Conservation (phyloP, 371 early-diverging fungal genomes). For the Haplosporangium sp. region DNA sequence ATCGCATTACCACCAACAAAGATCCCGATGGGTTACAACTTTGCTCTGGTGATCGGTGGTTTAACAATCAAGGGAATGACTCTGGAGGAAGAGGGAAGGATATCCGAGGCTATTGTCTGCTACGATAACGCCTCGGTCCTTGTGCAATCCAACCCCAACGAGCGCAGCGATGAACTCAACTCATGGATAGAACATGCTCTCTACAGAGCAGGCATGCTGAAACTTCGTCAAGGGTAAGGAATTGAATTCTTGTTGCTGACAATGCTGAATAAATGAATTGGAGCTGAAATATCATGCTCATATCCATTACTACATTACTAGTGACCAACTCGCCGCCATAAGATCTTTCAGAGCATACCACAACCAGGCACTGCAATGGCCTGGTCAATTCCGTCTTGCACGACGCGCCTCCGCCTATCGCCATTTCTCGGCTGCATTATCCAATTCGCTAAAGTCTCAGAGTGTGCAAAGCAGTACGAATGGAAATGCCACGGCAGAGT, state of each 20-base stretch:
- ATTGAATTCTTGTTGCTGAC: not conserved
- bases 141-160: constrained; percentile 54
- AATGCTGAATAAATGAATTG: too few species aligned
- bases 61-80: constrained; percentile 68
- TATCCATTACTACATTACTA: not conserved
- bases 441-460: constrained; percentile 35
- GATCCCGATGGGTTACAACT: constrained; percentile 61
- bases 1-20: constrained; percentile 45
- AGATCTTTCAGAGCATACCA: constrained; percentile 68
- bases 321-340: constrained; percentile 46
- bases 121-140: constrained; percentile 63
- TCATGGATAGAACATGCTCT: constrained; percentile 79
- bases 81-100: constrained; percentile 63
- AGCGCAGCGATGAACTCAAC: constrained; percentile 60
- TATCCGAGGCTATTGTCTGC: constrained; percentile 58
- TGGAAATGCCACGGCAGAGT: constrained; percentile 25
- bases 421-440: constrained; percentile 53
- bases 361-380: constrained; percentile 56
- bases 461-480: constrained; percentile 8
- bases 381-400: constrained; percentile 58
- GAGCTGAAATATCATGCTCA: too few species aligned
- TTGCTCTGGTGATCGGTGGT: constrained; percentile 65
- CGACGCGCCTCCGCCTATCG: constrained; percentile 62
- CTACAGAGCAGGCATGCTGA: constrained; percentile 70
- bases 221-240: constrained; percentile 62